Conservation (phyloP, 352 stramenopile species). For the Elongisporangium undulatum region DNA sequence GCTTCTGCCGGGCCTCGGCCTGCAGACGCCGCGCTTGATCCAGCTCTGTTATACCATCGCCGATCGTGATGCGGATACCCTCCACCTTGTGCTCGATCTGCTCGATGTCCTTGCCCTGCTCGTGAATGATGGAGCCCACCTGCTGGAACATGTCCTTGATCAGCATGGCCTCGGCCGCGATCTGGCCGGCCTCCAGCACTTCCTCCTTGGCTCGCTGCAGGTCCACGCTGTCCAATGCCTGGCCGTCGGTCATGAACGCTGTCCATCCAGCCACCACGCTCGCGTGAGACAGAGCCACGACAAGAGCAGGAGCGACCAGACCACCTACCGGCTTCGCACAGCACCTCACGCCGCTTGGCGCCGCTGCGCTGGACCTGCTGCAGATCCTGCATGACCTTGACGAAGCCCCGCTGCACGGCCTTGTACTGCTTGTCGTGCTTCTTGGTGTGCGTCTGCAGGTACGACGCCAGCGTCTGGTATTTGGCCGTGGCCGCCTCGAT, state of each 20-base stretch:
- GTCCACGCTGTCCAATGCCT: constrained; percentile 44
- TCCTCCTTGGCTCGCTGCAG: constrained; percentile 77
- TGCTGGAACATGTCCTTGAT: constrained; percentile 72
- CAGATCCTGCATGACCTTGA: constrained; percentile 65
- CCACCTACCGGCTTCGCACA: constrained; percentile 41
- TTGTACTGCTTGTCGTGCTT: constrained; percentile 40
- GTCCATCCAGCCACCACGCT: not conserved
- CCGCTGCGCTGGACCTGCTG: constrained; percentile 55
- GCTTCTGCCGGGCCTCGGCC: constrained; percentile 58
- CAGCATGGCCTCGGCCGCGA: constrained; percentile 53
- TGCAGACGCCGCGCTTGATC: constrained; percentile 58
- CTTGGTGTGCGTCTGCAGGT: constrained; percentile 60
- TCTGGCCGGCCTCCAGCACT: constrained; percentile 56
- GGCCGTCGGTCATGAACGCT: constrained; percentile 53
- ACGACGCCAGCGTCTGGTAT: constrained; percentile 59
- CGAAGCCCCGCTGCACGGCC: constrained; percentile 52
- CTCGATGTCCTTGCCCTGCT: constrained; percentile 67
- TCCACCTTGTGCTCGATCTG: constrained; percentile 75
- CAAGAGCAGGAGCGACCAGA: not conserved
- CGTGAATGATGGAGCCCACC: constrained; percentile 50
- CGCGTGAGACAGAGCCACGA: not conserved
- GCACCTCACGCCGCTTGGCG: constrained; percentile 42
- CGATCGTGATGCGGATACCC: constrained; percentile 67
- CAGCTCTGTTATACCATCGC: constrained; percentile 62
- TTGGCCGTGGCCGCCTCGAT: constrained; percentile 50